Conservation (phyloP, 371 early-diverging fungal species). For the Mucor indicus region DNA sequence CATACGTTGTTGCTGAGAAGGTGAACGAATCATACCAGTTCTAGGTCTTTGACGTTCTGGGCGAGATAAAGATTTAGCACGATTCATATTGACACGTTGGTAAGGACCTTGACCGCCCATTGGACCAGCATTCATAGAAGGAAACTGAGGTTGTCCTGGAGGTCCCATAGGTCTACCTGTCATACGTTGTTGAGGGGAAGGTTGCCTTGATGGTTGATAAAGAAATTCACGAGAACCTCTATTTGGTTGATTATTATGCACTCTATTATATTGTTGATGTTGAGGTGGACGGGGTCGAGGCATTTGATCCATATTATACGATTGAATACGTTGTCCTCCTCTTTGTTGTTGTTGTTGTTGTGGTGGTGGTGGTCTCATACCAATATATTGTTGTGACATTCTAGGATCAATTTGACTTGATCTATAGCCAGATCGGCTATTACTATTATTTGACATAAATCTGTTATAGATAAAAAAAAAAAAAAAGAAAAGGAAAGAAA, state of each 20-base stretch:
- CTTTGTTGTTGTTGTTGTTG: conserved; percentile 1
- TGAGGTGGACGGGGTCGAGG: conserved; percentile 12
- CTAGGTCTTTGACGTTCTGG: conserved; percentile 47
- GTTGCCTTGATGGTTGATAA: conserved; percentile 4
- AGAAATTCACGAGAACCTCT: background rate
- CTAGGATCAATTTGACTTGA: conserved; percentile 14
- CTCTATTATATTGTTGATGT: background rate
- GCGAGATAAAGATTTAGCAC: conserved; percentile 40
- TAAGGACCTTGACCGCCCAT: conserved; percentile 13
- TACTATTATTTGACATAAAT: conserved; percentile 1
- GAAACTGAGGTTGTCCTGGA: too few species aligned
- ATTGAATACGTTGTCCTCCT: conserved; percentile 8
- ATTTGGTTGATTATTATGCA: background rate
- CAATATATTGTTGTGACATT: too few species aligned
- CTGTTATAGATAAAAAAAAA: conserved; percentile 7
- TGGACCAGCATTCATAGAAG: too few species aligned
- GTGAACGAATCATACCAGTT: conserved; percentile 43
- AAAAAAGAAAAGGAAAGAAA: conserved; percentile 7
- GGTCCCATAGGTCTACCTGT: conserved; percentile 5
- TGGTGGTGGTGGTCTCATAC: conserved; percentile 12
- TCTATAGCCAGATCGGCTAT: conserved; percentile 18
- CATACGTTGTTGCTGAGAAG: conserved; percentile 31
- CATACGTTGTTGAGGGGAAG: conserved; percentile 1
- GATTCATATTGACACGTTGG: conserved; percentile 26
- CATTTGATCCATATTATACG: conserved; percentile 14